These are phyloP conservation scores for Fusarium heterosporum DNA, from an alignment of 2,329 filamentous ascomycete species.

Conservation along the genomic window DNA sequence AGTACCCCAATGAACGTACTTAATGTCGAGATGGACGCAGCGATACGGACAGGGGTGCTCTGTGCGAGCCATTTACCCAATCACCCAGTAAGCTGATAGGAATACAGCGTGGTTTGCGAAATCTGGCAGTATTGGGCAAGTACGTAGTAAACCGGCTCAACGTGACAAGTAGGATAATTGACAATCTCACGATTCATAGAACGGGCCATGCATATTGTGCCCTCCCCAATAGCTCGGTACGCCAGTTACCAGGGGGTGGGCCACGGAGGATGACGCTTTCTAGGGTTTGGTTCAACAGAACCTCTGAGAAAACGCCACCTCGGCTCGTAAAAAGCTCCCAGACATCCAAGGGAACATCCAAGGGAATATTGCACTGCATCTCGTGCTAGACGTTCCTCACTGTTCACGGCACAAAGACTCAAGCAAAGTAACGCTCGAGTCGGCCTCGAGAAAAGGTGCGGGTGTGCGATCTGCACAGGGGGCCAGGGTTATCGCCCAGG, in stretches of 20 bases:
- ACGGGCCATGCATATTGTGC: slow-evolving; percentile 1
- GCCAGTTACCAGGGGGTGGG: slow-evolving; percentile 32
- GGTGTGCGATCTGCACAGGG: slow-evolving; percentile 47
- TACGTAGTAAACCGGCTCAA: slow-evolving; percentile 33
- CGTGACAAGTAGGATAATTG: slow-evolving; percentile 27
- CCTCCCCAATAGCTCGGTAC: slow-evolving; percentile 34
- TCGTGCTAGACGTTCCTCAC: slow-evolving; percentile 27
- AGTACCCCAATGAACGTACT: slow-evolving; percentile 26
- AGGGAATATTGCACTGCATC: slow-evolving; percentile 40
- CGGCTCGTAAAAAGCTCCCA: slow-evolving; percentile 43
- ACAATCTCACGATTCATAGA: slow-evolving; percentile 21
- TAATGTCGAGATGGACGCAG: slow-evolving; percentile 32
- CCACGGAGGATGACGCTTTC: slow-evolving; percentile 38
- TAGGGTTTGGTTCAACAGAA: slow-evolving; percentile 44
- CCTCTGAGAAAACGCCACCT: slow-evolving; percentile 45
- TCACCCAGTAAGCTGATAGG: slow-evolving; percentile 13
- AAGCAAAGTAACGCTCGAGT: slow-evolving; percentile 13
- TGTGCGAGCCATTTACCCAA: slow-evolving; percentile 38
- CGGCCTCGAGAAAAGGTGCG: slow-evolving; percentile 29
- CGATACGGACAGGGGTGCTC: slow-evolving; percentile 25
- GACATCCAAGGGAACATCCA: slow-evolving; percentile 28
- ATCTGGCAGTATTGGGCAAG: slow-evolving; percentile 32
- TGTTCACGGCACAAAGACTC: slow-evolving; percentile 6
- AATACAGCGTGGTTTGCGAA: slow-evolving; percentile 36
- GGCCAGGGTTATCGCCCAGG: slow-evolving; percentile 41